Base-by-base conservation (phyloP, 768 basidiomycete genomes). In the Lentinula sp. region DNA sequence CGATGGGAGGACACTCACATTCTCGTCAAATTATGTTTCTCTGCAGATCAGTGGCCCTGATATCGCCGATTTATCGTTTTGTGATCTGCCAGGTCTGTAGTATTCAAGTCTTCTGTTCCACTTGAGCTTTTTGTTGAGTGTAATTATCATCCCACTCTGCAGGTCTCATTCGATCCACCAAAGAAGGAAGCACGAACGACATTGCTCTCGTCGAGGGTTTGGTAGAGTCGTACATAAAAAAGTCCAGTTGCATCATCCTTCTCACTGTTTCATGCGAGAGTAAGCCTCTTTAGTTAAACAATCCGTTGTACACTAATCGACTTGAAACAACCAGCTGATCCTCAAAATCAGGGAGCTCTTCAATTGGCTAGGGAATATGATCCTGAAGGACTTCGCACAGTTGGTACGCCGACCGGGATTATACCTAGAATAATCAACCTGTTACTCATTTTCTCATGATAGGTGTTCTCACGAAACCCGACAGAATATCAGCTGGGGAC, bases 401-500 rank as follows among this genome's bases (percentile, higher is more conserved):
- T 91, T 15, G 89, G 90, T 88, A 62, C 13, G 79, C 66, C 7
- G 18, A 41, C 6, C 43, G 57, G 20, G n/a, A 28, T 28, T 57
- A 16, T 36, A 48, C 9, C 20, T 23, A 8, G 35, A 5, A 23
- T 32, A 43, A 5, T 42, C 16, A 39, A 16, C 15, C 39, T 33
- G 20, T 32, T 23, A 15, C 37, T n/a, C 54, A 39, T 0, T 20
- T 45, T 20, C 57, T 48, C 36, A 3, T 6, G 10, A 39, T 61
- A 88, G 88, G 88, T 51, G 86, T 90, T 16, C 76, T 90, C 18
- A 92, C 88, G 0, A 91, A 92, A 63, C 87, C 87, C 0, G 89
- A 89, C 64, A 81, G 85, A 7, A 88, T 86, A 60, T 81, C 81
- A 0, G 54, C 68, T 1, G 85, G 83, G 0, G 83, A 85, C 36